Conservation (phyloP, 805 yeast species). For the Tetrapisispora pingtungensis region DNA sequence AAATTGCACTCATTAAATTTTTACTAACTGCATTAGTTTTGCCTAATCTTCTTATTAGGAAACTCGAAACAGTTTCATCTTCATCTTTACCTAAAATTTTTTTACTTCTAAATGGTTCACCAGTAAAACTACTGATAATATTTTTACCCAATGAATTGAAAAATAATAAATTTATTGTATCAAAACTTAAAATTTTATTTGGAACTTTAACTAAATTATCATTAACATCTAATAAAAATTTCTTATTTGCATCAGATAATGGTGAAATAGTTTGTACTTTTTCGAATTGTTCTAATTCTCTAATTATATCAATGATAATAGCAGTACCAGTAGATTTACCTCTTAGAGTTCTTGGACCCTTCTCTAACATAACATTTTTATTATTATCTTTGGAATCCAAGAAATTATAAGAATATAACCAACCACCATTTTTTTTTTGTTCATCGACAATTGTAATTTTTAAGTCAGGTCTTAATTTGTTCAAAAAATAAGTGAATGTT, state of each 20-base stretch:
- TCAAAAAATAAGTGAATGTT: constrained; percentile 57
- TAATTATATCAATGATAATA: constrained; percentile 51
- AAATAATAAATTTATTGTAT: constrained; percentile 6
- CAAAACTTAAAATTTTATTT: constrained; percentile 31
- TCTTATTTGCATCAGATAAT: constrained; percentile 56
- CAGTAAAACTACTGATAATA: constrained; percentile 34
- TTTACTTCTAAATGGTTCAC: constrained; percentile 38
- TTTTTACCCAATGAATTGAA: constrained; percentile 38
- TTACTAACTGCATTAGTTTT: constrained; percentile 28
- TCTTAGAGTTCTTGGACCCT: constrained; percentile 85
- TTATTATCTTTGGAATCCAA: constrained; percentile 21
- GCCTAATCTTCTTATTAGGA: constrained; percentile 64
- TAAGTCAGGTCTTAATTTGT: constrained; percentile 68
- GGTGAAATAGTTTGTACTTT: constrained; percentile 51
- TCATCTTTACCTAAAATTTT: constrained; percentile 7
- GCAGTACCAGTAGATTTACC: constrained; percentile 75
- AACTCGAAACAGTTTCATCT: constrained; percentile 68
- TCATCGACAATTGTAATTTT: constrained; percentile 54
- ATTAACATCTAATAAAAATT: constrained; percentile 46
- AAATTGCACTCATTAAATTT: constrained; percentile 66
- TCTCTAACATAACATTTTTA: constrained; percentile 39
- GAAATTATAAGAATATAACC: constrained; percentile 48
- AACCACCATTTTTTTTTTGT: constrained; percentile 59
- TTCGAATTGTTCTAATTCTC: constrained; percentile 35
- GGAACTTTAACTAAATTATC: constrained; percentile 48